Evolutionary conservation across 495 filamentous ascomycete species (phyloP).

Genomic region (Podospora comata): DNA sequence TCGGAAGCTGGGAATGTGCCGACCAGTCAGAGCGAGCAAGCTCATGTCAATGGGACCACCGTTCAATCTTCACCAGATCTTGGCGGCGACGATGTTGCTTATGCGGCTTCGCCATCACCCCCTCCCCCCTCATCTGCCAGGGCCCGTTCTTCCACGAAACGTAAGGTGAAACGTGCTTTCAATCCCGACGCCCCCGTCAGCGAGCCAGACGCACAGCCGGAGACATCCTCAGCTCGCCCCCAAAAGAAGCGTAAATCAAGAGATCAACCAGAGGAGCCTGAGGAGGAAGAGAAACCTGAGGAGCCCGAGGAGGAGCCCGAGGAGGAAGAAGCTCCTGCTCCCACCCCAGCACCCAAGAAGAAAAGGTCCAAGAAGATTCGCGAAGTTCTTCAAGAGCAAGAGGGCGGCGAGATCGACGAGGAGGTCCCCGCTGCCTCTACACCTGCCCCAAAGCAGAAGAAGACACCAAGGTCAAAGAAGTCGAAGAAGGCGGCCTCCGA

Average conservation of each 20-base stretch:
- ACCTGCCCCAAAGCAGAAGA: background rate
- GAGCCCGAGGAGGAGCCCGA: background rate
- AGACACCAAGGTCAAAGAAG: background rate
- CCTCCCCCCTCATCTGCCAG: background rate
- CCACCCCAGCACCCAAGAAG: background rate
- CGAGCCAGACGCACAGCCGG: background rate
- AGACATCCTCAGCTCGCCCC: background rate
- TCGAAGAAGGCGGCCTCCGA: constrained; percentile 10
- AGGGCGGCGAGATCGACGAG: background rate
- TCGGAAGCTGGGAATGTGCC: too few species aligned
- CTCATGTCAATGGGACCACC: background rate
- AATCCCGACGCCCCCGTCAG: background rate
- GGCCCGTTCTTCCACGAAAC: background rate
- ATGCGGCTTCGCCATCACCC: background rate
- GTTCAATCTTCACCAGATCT: background rate
- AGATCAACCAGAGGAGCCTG: background rate
- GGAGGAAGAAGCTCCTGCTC: background rate
- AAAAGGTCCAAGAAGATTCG: background rate
- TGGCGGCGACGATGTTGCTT: background rate
- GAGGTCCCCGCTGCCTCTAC: background rate
- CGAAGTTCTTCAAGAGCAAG: background rate
- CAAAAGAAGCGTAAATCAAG: background rate
- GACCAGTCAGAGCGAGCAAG: background rate
- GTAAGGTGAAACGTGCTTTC: background rate
- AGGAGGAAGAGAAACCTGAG: background rate